phyloP scores from a whole-genome alignment of 108 stramenopile genomes.

The Heterococcus sp. region DNA sequence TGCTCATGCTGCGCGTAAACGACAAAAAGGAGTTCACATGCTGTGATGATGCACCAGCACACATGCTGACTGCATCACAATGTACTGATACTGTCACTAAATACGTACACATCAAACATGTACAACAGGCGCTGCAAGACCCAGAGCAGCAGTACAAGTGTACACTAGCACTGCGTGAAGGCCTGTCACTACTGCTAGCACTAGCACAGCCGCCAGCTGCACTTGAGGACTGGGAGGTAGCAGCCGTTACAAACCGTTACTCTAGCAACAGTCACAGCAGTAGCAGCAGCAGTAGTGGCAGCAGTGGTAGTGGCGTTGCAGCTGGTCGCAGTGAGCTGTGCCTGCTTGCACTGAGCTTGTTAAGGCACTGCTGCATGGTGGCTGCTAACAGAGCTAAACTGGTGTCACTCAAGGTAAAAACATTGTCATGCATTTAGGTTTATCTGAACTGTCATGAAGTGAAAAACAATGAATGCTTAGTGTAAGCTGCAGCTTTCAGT shows the following conservation, averaged over 20 bases:
- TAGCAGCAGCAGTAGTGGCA: background rate
- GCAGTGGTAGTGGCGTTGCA: background rate
- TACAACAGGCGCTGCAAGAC: slow-evolving; percentile 15
- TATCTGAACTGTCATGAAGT: background rate
- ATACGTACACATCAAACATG: no score
- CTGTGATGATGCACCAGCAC: background rate
- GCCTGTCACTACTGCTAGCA: slow-evolving; percentile 15
- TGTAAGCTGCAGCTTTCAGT: background rate
- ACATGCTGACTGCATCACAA: background rate
- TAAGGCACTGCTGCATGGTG: slow-evolving; percentile 28
- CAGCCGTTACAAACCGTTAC: background rate
- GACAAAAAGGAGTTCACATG: background rate
- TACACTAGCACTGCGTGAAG: slow-evolving; percentile 21
- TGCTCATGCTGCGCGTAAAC: background rate
- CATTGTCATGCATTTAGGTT: background rate
- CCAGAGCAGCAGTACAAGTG: slow-evolving; percentile 25
- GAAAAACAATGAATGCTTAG: background rate
- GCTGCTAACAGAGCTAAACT: slow-evolving; percentile 18
- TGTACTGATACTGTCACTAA: background rate
- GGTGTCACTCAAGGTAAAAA: slow-evolving; percentile 15
- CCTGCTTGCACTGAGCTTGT: slow-evolving; percentile 6
- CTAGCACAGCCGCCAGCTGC: slow-evolving; percentile 21
- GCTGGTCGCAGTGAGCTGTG: slow-evolving; percentile 5
- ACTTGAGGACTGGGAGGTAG: background rate
- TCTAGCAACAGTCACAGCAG: background rate